These are phyloP conservation scores for Luvunga scandens DNA, from an alignment of 345 rosid species.

Conservation along the genomic window DNA sequence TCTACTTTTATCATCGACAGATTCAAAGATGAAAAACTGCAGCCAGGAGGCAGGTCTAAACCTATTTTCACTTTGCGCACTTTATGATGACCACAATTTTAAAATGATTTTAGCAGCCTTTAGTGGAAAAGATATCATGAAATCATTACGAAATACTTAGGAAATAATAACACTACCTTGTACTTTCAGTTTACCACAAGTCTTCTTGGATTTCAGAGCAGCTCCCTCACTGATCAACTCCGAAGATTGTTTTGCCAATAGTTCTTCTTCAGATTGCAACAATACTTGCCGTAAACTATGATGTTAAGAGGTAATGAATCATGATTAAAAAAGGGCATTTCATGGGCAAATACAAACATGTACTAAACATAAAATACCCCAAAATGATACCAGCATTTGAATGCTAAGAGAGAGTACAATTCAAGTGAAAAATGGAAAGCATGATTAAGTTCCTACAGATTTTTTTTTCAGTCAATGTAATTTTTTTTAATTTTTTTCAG, in stretches of 20 bases:
- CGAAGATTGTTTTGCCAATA: constrained; percentile 56
- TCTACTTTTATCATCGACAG: constrained; percentile 53
- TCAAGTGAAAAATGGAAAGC: neutral
- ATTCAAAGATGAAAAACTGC: constrained; percentile 58
- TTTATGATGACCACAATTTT: constrained; percentile 33
- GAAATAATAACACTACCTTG: constrained; percentile 51
- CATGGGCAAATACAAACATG: neutral
- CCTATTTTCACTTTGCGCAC: constrained; percentile 83
- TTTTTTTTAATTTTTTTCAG: too few relatives aligned
- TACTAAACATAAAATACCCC: neutral
- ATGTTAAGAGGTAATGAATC: neutral
- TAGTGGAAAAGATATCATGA: constrained; percentile 2
- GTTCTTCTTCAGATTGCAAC: constrained; percentile 90
- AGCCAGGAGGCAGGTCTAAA: constrained; percentile 70
- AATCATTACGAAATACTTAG: neutral
- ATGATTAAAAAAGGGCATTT: constrained; percentile 1
- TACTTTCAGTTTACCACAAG: constrained; percentile 79
- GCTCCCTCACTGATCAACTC: constrained; percentile 57
- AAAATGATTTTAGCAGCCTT: constrained; percentile 15
- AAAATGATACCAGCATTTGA: neutral
- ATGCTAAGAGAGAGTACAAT: neutral
- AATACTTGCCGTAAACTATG: constrained; percentile 60
- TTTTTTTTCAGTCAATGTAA: too few relatives aligned
- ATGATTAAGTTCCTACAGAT: neutral
- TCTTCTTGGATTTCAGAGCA: constrained; percentile 69